Evolutionary conservation across 805 yeast species (phyloP).

Genomic region (Torulaspora microellipsoides): DNA sequence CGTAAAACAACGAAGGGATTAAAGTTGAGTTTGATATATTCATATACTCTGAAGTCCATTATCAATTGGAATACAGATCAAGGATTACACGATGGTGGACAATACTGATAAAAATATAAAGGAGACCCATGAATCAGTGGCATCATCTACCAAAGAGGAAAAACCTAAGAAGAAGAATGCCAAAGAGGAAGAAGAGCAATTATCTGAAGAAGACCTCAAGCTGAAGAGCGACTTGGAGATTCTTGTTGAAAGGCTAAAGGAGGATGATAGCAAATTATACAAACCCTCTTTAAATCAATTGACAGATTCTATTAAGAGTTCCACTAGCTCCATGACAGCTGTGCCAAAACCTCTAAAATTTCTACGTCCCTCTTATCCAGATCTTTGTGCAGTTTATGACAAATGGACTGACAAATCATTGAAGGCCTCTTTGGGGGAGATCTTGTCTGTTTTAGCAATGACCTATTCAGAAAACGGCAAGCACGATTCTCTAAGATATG

Average conservation of each 20-base stretch:
- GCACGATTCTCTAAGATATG: slow-evolving; percentile 73
- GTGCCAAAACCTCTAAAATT: slow-evolving; percentile 98
- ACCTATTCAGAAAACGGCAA: slow-evolving; percentile 81
- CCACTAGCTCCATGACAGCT: slow-evolving; percentile 98
- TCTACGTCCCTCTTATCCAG: slow-evolving; percentile 77
- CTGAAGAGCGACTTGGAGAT: slow-evolving; percentile 81
- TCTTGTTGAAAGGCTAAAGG: slow-evolving; percentile 74
- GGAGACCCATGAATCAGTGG: slow-evolving; percentile 11
- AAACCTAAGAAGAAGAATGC: slow-evolving; percentile 24
- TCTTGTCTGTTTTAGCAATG: slow-evolving; percentile 91
- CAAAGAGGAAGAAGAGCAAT: slow-evolving; percentile 61
- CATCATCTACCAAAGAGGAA: slow-evolving; percentile 13
- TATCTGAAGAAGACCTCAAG: slow-evolving; percentile 89
- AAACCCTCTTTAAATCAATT: slow-evolving; percentile 60
- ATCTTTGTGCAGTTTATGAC: slow-evolving; percentile 60
- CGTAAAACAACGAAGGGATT: slow-evolving; percentile 3
- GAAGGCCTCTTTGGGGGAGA: slow-evolving; percentile 69
- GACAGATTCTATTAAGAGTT: slow-evolving; percentile 76
- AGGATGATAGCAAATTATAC: slow-evolving; percentile 46
- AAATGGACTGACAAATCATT: slow-evolving; percentile 54
- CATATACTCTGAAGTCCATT: background rate
- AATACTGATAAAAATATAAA: slow-evolving; percentile 15
- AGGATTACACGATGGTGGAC: slow-evolving; percentile 16
- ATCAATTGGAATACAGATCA: background rate
- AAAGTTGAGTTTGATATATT: background rate